Percentiles rank a stretch among this genome's conserved stretches.
phyloP scores from a whole-genome alignment of 805 yeast genomes.

The Myxozyma melibiosi region DNA sequence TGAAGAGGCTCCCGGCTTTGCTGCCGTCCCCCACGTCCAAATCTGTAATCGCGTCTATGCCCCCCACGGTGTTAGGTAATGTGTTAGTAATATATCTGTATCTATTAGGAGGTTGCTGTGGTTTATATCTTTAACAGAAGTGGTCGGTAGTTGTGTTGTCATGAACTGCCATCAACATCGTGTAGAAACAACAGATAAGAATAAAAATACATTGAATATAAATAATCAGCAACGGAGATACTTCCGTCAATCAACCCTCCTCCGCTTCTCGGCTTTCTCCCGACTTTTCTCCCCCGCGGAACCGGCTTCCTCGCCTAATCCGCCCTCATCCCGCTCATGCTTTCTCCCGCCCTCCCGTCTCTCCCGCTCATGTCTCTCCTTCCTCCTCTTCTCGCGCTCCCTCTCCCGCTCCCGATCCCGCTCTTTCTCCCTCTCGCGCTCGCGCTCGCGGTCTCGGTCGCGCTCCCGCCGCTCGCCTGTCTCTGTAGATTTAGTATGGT shows the following conservation, averaged over 20 bases:
- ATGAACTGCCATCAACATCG: too few relatives aligned
- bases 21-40: too few relatives aligned
- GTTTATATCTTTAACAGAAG: too few relatives aligned
- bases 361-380: conserved; percentile 12
- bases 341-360: not conserved
- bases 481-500: not conserved
- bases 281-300: not conserved
- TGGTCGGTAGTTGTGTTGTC: too few relatives aligned
- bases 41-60: too few relatives aligned
- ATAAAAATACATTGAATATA: too few relatives aligned
- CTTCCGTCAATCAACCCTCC: not conserved
- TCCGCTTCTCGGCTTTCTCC: not conserved
- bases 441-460: not conserved
- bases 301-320: not conserved
- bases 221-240: too few relatives aligned
- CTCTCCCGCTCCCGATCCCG: conserved; percentile 10
- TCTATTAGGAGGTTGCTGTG: too few relatives aligned
- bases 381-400: conserved; percentile 12
- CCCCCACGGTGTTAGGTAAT: too few relatives aligned
- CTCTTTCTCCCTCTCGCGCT: not conserved
- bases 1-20: too few relatives aligned
- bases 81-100: too few relatives aligned
- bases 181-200: too few relatives aligned
- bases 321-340: conserved; percentile 19
- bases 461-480: not conserved